Base-by-base conservation (phyloP, 1,139 yeast genomes). In the Petasospora fabianii region DNA sequence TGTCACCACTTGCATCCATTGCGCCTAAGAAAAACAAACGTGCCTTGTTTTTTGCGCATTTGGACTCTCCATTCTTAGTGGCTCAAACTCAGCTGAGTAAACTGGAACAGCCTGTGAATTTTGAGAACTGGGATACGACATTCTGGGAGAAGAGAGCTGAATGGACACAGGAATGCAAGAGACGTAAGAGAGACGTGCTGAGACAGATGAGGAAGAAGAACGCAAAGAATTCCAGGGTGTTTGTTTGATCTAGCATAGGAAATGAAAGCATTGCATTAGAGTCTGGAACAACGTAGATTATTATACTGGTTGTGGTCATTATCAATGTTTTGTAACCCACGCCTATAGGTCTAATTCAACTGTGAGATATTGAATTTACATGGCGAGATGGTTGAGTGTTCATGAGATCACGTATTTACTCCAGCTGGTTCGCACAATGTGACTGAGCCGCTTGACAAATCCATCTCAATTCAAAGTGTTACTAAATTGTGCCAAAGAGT, bases 131-230 rank as follows among this genome's bases (percentile, higher is more conserved):
- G 76, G 88, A 83, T 40, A 68, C 73, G 41, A 80, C 84, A 74
- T 90, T 90, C 61, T 86, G 87, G 83, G 81, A 77, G 33, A 76
- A 77, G 59, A 75, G 97, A 61, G 92, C 94, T 32, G 87, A 81
- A 40, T 72, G 86, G 68, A 80, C 82, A 44, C 74, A 85, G 45
- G 87, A 81, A 47, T 77, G 90, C 59, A 82, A 84, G 57, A 73
- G 82, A 51, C 73, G 86, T 46, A 77, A 77, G 56, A 74, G 94
- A 59, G 97, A 88, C 51, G 87, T 77, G 7, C 46, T 75, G 32
- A 73, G 92, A 50, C 76, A 73, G 46, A 60, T 72, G 52, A 75
- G 71, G 50, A 81, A 77, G 61, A 73, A 59, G 47, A 59, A 55
- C 30, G 53, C 57, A 1, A 60, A 54, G 40, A 50, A 40, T 32